Evolutionary conservation across 352 stramenopile species (phyloP), one percentile per base, ranked within the genome.

Genomic region (Phytophthora europaea): DNA sequence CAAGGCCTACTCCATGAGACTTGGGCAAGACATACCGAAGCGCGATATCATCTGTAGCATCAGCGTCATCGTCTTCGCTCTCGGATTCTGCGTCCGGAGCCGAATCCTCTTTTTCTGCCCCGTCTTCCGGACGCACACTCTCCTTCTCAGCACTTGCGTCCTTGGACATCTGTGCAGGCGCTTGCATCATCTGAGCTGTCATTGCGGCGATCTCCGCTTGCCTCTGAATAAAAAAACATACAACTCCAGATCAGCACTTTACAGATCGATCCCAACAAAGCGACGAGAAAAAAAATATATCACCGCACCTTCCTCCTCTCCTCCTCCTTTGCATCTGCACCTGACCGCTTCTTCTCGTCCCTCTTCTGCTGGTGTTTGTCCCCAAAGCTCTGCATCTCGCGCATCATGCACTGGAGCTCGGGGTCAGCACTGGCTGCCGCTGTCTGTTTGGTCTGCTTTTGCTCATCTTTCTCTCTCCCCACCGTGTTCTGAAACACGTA

Each of bases 111-210:
- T 82, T 62, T 0, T 73, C 69, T 18, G 34, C 59, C 18, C 13
- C 50, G 7, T 62, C 26, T 9, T 68, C 38, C 38, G 54, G 33
- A 4, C 43, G 6, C 0, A 1, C 34, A 2, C 12, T n/a, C 13
- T 72, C 31, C 38, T 76, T 38, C 33, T 74, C 58, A 26, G n/a
- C 6, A 26, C 28, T 26, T 31, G 15, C 15, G 40, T 47, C 23
- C 10, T 60, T 26, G 15, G 50, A 31, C 4, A 60, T 10, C 26
- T 80, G 71, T 28, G 59, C 78, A 16, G 83, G 74, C 2, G 65
- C 58, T 34, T 76, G 65, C 76, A 95, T 89, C 88, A 95, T 94
- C n/a, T 87, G 75, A 13, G 86, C 83, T 15, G 86, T 91, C 83
- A 93, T 88, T 3, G 82, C 84, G 34, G 82, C 85, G 28, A 94